Base-by-base conservation (phyloP, 2,329 filamentous ascomycete species). In the Cordyceps farinosa region DNA sequence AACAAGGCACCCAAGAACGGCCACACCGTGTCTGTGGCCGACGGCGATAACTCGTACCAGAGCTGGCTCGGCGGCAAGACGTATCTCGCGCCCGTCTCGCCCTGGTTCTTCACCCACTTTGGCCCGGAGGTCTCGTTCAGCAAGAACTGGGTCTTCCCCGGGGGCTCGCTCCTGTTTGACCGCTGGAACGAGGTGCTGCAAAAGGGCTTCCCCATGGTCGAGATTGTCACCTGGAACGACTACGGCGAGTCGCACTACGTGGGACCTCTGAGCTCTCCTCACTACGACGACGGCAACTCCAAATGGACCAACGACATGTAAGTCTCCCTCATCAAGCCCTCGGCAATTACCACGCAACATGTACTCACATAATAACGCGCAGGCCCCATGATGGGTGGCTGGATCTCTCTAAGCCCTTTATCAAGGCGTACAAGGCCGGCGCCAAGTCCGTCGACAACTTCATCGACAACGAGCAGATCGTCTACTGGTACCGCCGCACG, bases 71-170 rank as follows among this genome's bases (percentile, higher is more conserved):
- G 70, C 29, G 69, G 70, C 5, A 82, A 81, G 69, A 72, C 74
- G 0, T 85, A 84, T 66, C 77, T 85, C 73, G 79, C 79, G 32
- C 78, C 76, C 61, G 75, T 74, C 5, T 66, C 70, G 4, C 73
- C 72, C 1, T 74, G 72, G 83, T 85, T 84, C 70, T 82, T 71
- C 53, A 82, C 81, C 0, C 78, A 84, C 64, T 79, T 79, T 27
- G 80, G 79, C 3, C 69, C 71, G 4, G 77, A 77, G 59, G 75
- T 80, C 27, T 69, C 76, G 10, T 82, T 78, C 66, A 75, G 73
- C 67, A 81, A 86, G 75, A 83, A 83, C 67, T 84, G 81, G 78
- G 76, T 87, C 1, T 89, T 84, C 76, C 80, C 80, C 3, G 80
- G 83, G 8, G 85, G 87, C 65, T 75, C 81, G 48, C 73, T 88